Conservation (phyloP, 257 asterid species). For the Solanum stenotomum region DNA sequence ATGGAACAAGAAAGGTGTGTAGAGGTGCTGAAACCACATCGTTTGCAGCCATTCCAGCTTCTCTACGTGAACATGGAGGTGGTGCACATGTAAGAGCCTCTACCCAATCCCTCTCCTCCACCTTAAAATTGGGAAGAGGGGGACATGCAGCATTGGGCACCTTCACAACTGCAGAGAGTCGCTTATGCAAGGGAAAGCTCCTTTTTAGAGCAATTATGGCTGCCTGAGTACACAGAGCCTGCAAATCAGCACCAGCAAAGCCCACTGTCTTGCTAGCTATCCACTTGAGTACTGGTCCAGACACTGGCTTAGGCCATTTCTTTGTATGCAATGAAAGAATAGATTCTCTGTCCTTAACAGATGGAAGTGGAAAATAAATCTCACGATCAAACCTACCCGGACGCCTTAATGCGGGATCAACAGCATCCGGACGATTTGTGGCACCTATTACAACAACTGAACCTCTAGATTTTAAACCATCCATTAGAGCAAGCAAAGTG, state of each 20-base stretch:
- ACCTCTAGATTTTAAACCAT: conserved; percentile 95
- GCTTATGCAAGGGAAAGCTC: conserved; percentile 77
- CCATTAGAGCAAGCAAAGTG: conserved; percentile 96
- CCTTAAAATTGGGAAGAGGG: conserved; percentile 58
- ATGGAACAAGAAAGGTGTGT: conserved; percentile 57
- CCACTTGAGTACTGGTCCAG: conserved; percentile 78
- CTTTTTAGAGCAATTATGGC: conserved; percentile 76
- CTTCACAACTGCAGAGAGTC: conserved; percentile 55
- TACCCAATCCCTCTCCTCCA: conserved; percentile 96
- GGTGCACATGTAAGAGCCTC: conserved; percentile 79
- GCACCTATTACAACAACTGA: conserved; percentile 98
- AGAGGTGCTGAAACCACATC: conserved; percentile 73
- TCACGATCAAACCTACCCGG: conserved; percentile 99
- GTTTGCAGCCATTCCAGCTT: conserved; percentile 74
- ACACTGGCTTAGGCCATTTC: conserved; percentile 86
- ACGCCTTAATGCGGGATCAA: conserved; percentile 97
- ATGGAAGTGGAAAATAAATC: conserved; percentile 91
- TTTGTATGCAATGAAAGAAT: conserved; percentile 83
- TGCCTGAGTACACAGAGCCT: conserved; percentile 98
- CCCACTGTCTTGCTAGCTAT: conserved; percentile 83
- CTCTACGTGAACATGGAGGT: conserved; percentile 94
- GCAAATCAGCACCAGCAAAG: conserved; percentile 98
- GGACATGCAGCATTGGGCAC: conserved; percentile 28
- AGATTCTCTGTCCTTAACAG: conserved; percentile 81
- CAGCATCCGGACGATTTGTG: conserved; percentile 96